Base-by-base conservation (phyloP, 2,329 filamentous ascomycete species). In the Sordariomycetes sp. region DNA sequence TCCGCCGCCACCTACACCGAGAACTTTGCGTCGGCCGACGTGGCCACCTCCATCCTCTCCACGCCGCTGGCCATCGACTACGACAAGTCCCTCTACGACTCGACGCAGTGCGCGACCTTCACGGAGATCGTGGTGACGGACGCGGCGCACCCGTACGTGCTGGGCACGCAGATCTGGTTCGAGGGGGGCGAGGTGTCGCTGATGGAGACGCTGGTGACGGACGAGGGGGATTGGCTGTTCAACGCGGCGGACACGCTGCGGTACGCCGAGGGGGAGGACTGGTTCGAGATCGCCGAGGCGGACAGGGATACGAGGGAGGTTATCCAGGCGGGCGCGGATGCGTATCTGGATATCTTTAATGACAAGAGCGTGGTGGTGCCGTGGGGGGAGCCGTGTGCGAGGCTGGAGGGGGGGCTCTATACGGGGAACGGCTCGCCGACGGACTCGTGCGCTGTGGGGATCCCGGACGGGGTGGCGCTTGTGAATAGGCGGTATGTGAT, bases 161-260 rank as follows among this genome's bases (percentile, higher is more conserved):
- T 73, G 57, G 71, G 70, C 53, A 68, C 68, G 24, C 72, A 72
- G 62, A 63, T 72, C 60, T 65, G 64, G 60, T 66, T 69, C 57
- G 60, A 61, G 54, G 56, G 59, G 18, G 52, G 54, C 28, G 56
- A 37, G 14, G 60, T 64, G 58, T 58, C 60, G 50, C 62, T 64
- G 55, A 62, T 63, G 58, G 68, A 67, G 60, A 63, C 66, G 20
- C 62, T 72, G 50, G 64, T 71, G 52, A 71, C 70, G 6, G 68
- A 69, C 58, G 62, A 60, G 55, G 70, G 69, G 43, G 69, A 71
- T 64, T 73, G 71, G 71, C 65, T 71, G n/a, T 73, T 73, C 64
- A 70, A 72, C 58, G 69, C 70, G 11, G 65, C 70, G 2, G 64
- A 64, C 24, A 72, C 70, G 18, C 64, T 68, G 54, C 68, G 68